Evolutionary conservation across 345 rosid species (phyloP).

Genomic region (Mercurialis annua): DNA sequence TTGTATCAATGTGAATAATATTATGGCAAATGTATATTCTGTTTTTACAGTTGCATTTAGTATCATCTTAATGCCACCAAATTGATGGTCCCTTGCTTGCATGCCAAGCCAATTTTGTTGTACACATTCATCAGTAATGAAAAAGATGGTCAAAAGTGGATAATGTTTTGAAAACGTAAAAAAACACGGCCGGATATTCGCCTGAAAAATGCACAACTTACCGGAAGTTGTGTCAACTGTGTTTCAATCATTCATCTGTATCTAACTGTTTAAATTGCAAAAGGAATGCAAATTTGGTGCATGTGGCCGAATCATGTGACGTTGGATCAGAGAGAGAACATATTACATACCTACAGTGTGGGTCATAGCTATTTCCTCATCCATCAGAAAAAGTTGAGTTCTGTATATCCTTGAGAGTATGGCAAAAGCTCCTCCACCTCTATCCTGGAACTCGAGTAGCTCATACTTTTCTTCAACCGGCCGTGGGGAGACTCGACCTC

Average conservation of each 20-base stretch:
- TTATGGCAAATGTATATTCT: slow-evolving; percentile 21
- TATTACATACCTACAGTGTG: slow-evolving; percentile 18
- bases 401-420: slow-evolving; percentile 84
- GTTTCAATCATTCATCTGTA: neutral
- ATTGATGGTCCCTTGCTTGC: slow-evolving; percentile 17
- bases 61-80: slow-evolving; percentile 32
- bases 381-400: slow-evolving; percentile 77
- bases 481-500: slow-evolving; percentile 84
- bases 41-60: slow-evolving; percentile 11
- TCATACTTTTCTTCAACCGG: slow-evolving; percentile 65
- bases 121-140: slow-evolving; percentile 8
- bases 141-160: slow-evolving; percentile 15
- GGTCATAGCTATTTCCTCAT: slow-evolving; percentile 9
- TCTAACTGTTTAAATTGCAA: neutral
- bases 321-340: neutral
- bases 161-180: slow-evolving; percentile 5
- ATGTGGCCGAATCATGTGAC: neutral
- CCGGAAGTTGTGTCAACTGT: neutral
- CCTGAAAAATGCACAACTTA: slow-evolving; percentile 25
- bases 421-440: slow-evolving; percentile 94
- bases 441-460: slow-evolving; percentile 70
- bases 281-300: neutral
- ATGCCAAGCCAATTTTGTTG: slow-evolving; percentile 24
- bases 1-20: slow-evolving; percentile 7
- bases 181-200: slow-evolving; percentile 15